Evolutionary conservation across 495 filamentous ascomycete genomes (phyloP).

Genomic region (Podospora anserina): DNA sequence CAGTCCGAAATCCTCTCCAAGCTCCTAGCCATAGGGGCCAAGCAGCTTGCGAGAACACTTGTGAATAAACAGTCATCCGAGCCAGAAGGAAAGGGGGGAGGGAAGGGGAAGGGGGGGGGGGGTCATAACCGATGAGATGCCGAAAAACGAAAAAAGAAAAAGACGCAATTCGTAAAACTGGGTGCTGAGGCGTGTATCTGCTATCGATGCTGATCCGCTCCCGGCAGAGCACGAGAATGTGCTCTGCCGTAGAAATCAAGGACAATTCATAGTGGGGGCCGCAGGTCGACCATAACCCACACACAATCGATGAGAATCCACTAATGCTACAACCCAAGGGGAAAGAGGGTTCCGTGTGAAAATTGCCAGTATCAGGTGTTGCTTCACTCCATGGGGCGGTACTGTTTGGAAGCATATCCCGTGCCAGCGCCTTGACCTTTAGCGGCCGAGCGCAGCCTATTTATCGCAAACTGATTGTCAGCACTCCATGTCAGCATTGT

Average conservation of each 20-base stretch:
- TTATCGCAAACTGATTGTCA: constrained; percentile 80
- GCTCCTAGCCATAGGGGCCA: neutral
- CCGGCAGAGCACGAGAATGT: constrained; percentile 11
- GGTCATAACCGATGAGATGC: constrained; percentile 28
- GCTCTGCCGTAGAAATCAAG: constrained; percentile 11
- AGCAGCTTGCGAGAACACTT: neutral
- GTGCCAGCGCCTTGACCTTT: constrained; percentile 74
- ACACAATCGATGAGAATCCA: constrained; percentile 32
- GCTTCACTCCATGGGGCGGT: constrained; percentile 66
- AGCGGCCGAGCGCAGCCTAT: constrained; percentile 92
- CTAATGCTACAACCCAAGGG: constrained; percentile 26
- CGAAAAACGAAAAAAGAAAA: constrained; percentile 34
- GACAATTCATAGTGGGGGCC: constrained; percentile 2
- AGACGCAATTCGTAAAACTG: constrained; percentile 33
- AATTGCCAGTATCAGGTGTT: constrained; percentile 18
- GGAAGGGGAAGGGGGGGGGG: no score
- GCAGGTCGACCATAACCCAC: constrained; percentile 10
- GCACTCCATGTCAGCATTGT: constrained; percentile 67
- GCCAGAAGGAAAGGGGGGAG: constrained; percentile 15
- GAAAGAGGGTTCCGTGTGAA: constrained; percentile 20
- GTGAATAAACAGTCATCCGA: constrained; percentile 18
- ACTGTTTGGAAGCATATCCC: constrained; percentile 57
- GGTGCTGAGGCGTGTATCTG: constrained; percentile 28
- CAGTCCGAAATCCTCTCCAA: neutral
- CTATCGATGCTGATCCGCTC: constrained; percentile 29